Base-by-base conservation (phyloP, 306 rosid species). In the Lupinus albus region DNA sequence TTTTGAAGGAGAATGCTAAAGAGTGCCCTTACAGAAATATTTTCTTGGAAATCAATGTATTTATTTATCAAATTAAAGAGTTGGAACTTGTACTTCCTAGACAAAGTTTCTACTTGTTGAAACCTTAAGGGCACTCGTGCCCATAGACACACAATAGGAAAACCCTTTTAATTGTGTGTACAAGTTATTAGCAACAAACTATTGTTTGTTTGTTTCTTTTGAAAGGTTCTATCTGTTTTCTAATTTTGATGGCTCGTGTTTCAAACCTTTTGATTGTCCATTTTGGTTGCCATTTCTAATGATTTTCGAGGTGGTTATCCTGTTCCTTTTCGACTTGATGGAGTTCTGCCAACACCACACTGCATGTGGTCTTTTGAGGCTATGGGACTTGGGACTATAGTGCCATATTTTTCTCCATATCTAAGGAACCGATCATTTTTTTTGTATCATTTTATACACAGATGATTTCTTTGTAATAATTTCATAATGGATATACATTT, bases 291-390 rank as follows among this genome's bases (percentile, higher is more conserved):
- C 54, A 12, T 67, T 77, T 48, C 76, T 63, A 74, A 68, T 79
- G 73, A 55, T 41, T 56, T 48, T 74, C 21, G 73, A 74, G 79
- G 76, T 56, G 83, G 46, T 55, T 67, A 55, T 21, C 66, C 60
- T 36, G 68, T 70, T 70, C 53, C 38, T 25, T 62, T 61, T 17
- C 11, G 6, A 61, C 38, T n/a, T 45, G 67, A 63, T 54, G 79
- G 73, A 45, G 67, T 18, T 67, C 35, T 12, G 50, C 74, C 65
- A 68, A 36, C 28, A 62, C 25, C 8, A 33, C 20, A 3, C 62
- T 74, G 72, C 76, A 44, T 20, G 57, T 39, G 49, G 20, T 62
- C 67, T 52, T 33, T 44, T 8, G 53, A 73, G 44, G 59, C 48
- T 68, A 28, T 58, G 54, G 55, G 46, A 64, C 13, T 0, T 30